phyloP scores from a whole-genome alignment of 139 green algal genomes.

The Volvox reticuliferus region DNA sequence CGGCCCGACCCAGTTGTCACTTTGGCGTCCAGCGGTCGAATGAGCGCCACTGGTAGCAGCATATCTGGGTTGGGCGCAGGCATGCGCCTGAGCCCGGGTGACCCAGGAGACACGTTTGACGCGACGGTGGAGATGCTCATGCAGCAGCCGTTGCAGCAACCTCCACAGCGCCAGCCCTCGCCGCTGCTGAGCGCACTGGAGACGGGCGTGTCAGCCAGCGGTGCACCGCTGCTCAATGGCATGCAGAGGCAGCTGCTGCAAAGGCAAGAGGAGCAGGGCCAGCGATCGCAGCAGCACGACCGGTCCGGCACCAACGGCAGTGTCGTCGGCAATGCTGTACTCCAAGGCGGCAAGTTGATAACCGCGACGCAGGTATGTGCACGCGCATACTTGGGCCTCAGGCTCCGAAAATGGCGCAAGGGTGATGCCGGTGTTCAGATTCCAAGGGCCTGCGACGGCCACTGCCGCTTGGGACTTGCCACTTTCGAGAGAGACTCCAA shows the following conservation, averaged over 20 bases:
- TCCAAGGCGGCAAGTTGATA: constrained; percentile 11
- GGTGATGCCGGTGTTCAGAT: too few relatives aligned
- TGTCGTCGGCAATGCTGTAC: neutral
- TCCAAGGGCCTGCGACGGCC: too few relatives aligned
- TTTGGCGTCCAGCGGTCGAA: constrained; percentile 10
- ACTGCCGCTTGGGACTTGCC: too few relatives aligned
- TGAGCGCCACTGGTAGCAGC: neutral
- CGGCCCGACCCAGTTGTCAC: constrained; percentile 33
- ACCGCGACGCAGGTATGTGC: constrained; percentile 5
- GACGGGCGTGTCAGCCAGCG: neutral
- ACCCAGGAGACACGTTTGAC: neutral
- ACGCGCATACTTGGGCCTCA: neutral
- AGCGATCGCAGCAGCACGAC: constrained; percentile 6
- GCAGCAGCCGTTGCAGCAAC: constrained; percentile 14
- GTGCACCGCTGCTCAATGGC: neutral
- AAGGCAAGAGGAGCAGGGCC: constrained; percentile 24
- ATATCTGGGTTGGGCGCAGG: neutral
- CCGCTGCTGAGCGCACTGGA: constrained; percentile 9
- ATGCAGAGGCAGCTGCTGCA: constrained; percentile 27
- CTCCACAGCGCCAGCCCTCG: constrained; percentile 8
- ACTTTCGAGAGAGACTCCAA: too few relatives aligned
- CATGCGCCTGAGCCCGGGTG: neutral
- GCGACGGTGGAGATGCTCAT: constrained; percentile 26
- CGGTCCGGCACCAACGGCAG: neutral
- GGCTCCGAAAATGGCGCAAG: too few relatives aligned